Percentiles rank a stretch among this genome's conserved stretches.
Evolutionary conservation across 2,329 filamentous ascomycete genomes (phyloP).

Genomic region (Xylariomycetidae sp.): DNA sequence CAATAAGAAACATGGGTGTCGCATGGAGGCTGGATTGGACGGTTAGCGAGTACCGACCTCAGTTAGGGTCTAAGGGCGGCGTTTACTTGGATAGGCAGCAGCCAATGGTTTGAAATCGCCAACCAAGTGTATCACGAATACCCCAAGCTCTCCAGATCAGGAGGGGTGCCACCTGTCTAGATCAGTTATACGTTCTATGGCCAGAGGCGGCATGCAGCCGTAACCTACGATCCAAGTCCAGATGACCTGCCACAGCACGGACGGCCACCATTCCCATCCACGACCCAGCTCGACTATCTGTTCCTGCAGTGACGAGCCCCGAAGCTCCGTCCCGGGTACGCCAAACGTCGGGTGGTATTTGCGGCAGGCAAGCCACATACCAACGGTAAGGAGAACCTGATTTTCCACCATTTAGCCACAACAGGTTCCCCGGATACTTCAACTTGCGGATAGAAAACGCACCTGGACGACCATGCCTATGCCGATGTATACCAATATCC

Average conservation of each 20-base stretch:
- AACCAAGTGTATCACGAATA: slow-evolving; percentile 53
- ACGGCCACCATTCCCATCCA: slow-evolving; percentile 59
- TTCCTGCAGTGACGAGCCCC: slow-evolving; percentile 30
- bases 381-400: slow-evolving; percentile 47
- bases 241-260: slow-evolving; percentile 48
- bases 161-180: slow-evolving; percentile 39
- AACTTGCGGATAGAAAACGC: slow-evolving; percentile 7
- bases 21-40: slow-evolving; percentile 41
- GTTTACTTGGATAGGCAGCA: slow-evolving; percentile 29
- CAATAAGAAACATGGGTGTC: slow-evolving; percentile 53
- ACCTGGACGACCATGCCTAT: slow-evolving; percentile 47
- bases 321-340: slow-evolving; percentile 31
- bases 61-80: not conserved
- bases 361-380: slow-evolving; percentile 52
- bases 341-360: slow-evolving; percentile 54
- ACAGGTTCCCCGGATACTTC: not conserved
- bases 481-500: slow-evolving; percentile 40
- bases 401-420: slow-evolving; percentile 4
- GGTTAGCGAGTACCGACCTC: slow-evolving; percentile 5
- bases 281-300: slow-evolving; percentile 36
- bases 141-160: slow-evolving; percentile 47
- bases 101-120: slow-evolving; percentile 49
- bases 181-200: slow-evolving; percentile 1
- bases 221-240: slow-evolving; percentile 45
- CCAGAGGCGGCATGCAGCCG: not conserved